Base-by-base conservation (phyloP, 768 basidiomycete genomes). In the Cystobasidium tubakii region DNA sequence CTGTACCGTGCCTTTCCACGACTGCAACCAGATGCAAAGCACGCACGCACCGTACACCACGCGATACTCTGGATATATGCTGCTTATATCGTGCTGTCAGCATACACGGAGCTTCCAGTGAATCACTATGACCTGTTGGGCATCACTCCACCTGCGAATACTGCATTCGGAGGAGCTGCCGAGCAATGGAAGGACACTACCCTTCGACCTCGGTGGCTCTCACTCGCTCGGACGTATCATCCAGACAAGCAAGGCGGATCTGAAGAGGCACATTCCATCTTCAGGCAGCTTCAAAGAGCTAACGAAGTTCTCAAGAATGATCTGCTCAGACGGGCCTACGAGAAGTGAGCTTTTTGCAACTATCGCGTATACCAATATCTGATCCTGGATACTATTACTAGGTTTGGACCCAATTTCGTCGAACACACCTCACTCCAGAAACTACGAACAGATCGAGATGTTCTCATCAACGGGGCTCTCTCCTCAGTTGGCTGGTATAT, bases 281-380 rank as follows among this genome's bases (percentile, higher is more conserved):
- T 71, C 39, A 23, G 69, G 21, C n/a, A 33, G n/a, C 69, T 71
- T 33, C 69, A 71, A 31, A 31, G 33, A 13, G 69, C 69, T 7
- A 71, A 71, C 39, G 69, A 71, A 60, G 33, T 71, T 7, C 69
- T 71, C 33, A 71, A 71, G 54, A 71, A 2, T 36, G 69, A 71
- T 31, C n/a, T 34, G 25, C 54, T 71, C 17, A 31, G 55, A 12
- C 29, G 23, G 27, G 69, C 69, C 23, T 71, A 71, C 55, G 69
- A 71, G 53, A 55, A 53, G 69, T 71, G 25, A 25, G 69, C 55
- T 39, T 39, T n/a, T 39, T 39, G 39, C 7, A 39, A 39, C 39
- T 39, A 39, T 15, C n/a, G n/a, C n/a, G n/a, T n/a, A n/a, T n/a
- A n/a, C n/a, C n/a, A n/a, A n/a, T 6, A 29, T 33, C 42, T 7